Base-by-base conservation (phyloP, 169 alveolate genomes). In the Plasmodium malariae region DNA sequence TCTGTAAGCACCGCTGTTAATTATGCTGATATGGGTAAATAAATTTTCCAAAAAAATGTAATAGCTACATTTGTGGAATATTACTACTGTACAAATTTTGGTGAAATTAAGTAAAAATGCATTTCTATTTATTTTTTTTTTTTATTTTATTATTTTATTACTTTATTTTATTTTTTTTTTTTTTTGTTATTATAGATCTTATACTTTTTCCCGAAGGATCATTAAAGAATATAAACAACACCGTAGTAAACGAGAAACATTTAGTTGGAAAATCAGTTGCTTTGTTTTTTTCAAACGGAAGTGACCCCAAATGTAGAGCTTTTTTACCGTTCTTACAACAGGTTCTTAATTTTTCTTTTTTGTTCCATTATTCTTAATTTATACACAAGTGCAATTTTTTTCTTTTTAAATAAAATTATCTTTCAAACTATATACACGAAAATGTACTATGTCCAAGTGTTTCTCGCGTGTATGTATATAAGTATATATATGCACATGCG, bases 251-350 rank as follows among this genome's bases (percentile, higher is more conserved):
- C 36, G 93, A 93, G 74, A 68, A 71, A 37, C 94, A 93, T 48
- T 80, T 93, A 24, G 73, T 69, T 74, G 95, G 95, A 37, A 93
- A 93, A 57, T 93, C 95, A 6, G 95, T 93, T 6, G 95, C 94
- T 21, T 62, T 93, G 26, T 93, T 55, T 68, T 93, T 93, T 72
- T 93, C 95, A 28, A 92, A 93, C 43, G 94, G 94, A 37, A 71
- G 80, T 62, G 93, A 87, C 54, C 93, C 94, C 68, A 93, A 89
- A 89, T 93, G 95, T 89, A 86, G 91, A 30, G 87, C 94, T 14
- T 89, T 93, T 65, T 88, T 93, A 30, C 95, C 95, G 1, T 89
- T 93, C 43, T 88, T 93, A 69, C 88, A 90, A 45, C 91, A 90
- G 68, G 95, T 92, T 49, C 37, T n/a, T n/a, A n/a, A n/a, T n/a